phyloP scores from a whole-genome alignment of 352 stramenopile genomes.

The Phytophthora syringae region DNA sequence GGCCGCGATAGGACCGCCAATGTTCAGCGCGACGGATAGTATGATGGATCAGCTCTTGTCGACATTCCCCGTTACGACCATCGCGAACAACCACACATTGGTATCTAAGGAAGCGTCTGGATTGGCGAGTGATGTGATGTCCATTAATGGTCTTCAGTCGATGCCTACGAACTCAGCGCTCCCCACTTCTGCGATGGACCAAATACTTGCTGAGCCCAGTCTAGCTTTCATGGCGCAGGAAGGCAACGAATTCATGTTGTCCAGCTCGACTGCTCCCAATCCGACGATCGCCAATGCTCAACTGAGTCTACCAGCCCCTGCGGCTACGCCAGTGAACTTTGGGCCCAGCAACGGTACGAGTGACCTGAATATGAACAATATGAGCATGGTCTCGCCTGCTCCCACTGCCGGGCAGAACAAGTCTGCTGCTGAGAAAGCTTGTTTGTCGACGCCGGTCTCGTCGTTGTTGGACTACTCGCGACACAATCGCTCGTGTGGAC shows the following conservation, averaged over 20 bases:
- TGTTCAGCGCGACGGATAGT: slow-evolving; percentile 15
- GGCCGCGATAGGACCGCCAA: slow-evolving; percentile 2
- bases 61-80: slow-evolving; percentile 7
- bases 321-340: slow-evolving; percentile 7
- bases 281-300: not conserved
- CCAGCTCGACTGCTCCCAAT: slow-evolving; percentile 1
- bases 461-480: slow-evolving; percentile 62
- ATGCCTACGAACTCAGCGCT: slow-evolving; percentile 8
- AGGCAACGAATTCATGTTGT: slow-evolving; percentile 9
- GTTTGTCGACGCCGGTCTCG: slow-evolving; percentile 30
- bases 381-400: slow-evolving; percentile 1
- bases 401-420: slow-evolving; percentile 32
- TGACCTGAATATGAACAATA: slow-evolving; percentile 2
- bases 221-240: slow-evolving; percentile 16
- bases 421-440: slow-evolving; percentile 26
- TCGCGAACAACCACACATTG: slow-evolving; percentile 1
- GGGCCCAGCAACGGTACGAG: not conserved
- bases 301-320: not conserved
- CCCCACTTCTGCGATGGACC: not conserved
- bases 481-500: slow-evolving; percentile 71
- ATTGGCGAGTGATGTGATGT: not conserved
- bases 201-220: slow-evolving; percentile 19
- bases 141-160: slow-evolving; percentile 8
- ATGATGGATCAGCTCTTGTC: slow-evolving; percentile 34
- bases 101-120: slow-evolving; percentile 1